A percentile compares a stretch with the other conserved stretches of the same genome.
These are phyloP conservation scores for Teratosphaeria zuluensis DNA, from an alignment of 2,329 filamentous ascomycete genomes.

Conservation along the genomic window DNA sequence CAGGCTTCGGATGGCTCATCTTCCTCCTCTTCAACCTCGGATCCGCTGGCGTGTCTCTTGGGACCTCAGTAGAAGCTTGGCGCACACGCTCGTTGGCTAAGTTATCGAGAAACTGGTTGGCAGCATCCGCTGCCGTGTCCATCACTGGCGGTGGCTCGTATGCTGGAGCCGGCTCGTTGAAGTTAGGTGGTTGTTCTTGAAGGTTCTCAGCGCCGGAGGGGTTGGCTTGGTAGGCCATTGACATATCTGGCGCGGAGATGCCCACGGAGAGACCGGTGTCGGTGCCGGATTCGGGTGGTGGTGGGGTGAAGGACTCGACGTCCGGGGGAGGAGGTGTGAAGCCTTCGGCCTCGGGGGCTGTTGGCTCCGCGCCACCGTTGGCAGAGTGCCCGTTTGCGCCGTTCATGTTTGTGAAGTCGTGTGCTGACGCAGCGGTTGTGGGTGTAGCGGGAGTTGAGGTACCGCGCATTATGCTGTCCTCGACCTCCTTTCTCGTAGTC, in stretches of 20 bases:
- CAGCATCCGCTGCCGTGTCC: constrained; percentile 2
- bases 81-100: constrained; percentile 11
- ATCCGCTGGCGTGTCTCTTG: constrained; percentile 12
- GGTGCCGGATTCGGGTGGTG: constrained; percentile 22
- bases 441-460: constrained; percentile 53
- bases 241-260: not conserved
- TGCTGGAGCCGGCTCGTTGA: constrained; percentile 21
- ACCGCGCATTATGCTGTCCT: constrained; percentile 81
- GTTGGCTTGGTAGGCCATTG: constrained; percentile 14
- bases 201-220: constrained; percentile 31
- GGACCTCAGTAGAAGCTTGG: constrained; percentile 15
- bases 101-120: constrained; percentile 18
- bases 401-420: constrained; percentile 15
- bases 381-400: constrained; percentile 3
- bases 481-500: constrained; percentile 75
- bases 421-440: constrained; percentile 20
- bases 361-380: constrained; percentile 15
- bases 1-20: constrained; percentile 20
- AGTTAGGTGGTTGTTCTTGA: constrained; percentile 17
- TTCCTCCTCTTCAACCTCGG: constrained; percentile 28
- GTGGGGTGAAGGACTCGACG: constrained; percentile 75
- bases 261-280: constrained; percentile 5
- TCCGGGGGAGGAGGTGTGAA: constrained; percentile 64
- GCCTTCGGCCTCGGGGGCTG: constrained; percentile 27
- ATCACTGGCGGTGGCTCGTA: constrained; percentile 17